These are phyloP conservation scores for Sambucus nigra DNA, from an alignment of 129 eudicot genomes.

Conservation along the genomic window DNA sequence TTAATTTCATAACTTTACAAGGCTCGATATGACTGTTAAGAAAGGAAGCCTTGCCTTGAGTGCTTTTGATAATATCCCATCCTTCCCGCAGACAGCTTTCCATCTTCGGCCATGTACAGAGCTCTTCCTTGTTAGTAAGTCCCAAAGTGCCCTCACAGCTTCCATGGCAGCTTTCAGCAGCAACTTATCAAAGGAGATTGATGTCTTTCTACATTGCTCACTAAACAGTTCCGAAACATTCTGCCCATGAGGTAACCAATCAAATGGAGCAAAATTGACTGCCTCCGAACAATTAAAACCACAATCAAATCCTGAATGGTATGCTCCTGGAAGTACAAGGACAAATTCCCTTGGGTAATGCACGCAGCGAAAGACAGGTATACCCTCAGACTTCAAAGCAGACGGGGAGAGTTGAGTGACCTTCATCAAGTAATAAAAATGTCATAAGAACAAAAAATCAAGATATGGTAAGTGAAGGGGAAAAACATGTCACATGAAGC, in stretches of 20 bases:
- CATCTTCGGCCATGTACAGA: slow-evolving; percentile 18
- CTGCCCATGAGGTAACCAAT: slow-evolving; percentile 91
- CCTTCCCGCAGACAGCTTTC: slow-evolving; percentile 47
- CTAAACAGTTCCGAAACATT: slow-evolving; percentile 40
- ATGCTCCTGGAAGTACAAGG: slow-evolving; percentile 63
- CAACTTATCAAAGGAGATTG: slow-evolving; percentile 58
- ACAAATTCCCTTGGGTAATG: slow-evolving; percentile 64
- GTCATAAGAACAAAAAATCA: neutral
- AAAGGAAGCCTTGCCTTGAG: slow-evolving; percentile 56
- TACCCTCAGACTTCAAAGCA: slow-evolving; percentile 48
- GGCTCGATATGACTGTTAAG: too few relatives aligned
- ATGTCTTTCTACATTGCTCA: slow-evolving; percentile 49
- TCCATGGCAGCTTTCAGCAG: slow-evolving; percentile 46
- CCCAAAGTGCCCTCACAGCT: slow-evolving; percentile 50
- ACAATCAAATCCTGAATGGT: slow-evolving; percentile 59
- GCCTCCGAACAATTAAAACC: slow-evolving; percentile 59
- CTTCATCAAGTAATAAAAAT: slow-evolving; percentile 26
- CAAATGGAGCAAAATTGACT: slow-evolving; percentile 65
- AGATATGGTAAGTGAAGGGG: neutral
- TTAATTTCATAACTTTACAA: too few relatives aligned
- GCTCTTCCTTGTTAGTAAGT: slow-evolving; percentile 8
- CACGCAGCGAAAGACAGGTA: slow-evolving; percentile 69
- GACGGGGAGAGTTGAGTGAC: slow-evolving; percentile 73
- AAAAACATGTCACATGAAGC: neutral
- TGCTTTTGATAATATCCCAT: slow-evolving; percentile 50